Conservation (phyloP, 2,329 filamentous ascomycete species). For the Scopulariopsis brevicaulis region DNA sequence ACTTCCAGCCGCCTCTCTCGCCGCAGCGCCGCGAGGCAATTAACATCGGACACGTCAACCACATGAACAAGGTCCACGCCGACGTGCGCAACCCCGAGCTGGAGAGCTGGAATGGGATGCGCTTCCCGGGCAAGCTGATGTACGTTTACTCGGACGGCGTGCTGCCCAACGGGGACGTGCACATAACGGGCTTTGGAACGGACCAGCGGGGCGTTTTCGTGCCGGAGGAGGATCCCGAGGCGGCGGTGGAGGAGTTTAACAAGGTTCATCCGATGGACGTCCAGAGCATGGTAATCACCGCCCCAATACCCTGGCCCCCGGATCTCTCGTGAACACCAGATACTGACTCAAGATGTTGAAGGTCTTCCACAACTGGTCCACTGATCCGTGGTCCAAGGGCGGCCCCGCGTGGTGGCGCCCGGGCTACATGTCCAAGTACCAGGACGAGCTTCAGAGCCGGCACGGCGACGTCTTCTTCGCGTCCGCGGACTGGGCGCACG, state of each 20-base stretch:
- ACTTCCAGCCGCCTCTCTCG: conserved; percentile 25
- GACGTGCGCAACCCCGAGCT: conserved; percentile 27
- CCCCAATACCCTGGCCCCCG: too few species aligned
- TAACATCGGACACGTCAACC: conserved; percentile 28
- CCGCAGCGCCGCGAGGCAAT: conserved; percentile 22
- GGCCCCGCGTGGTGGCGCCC: conserved; percentile 26
- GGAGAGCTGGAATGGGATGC: conserved; percentile 24
- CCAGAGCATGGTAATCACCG: too few species aligned
- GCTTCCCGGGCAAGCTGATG: too few species aligned
- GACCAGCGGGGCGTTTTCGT: too few species aligned
- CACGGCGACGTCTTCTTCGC: conserved; percentile 34
- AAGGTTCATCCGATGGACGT: too few species aligned
- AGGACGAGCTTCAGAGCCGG: conserved; percentile 24
- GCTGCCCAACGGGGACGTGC: too few species aligned
- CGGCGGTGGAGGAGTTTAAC: too few species aligned
- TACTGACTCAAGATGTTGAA: too few species aligned
- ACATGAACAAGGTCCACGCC: conserved; percentile 31
- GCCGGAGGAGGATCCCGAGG: too few species aligned
- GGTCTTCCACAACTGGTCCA: conserved; percentile 36
- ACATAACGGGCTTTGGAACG: too few species aligned
- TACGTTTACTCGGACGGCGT: too few species aligned
- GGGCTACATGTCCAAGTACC: conserved; percentile 21
- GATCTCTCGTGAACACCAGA: too few species aligned
- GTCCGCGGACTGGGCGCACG: conserved; percentile 34
- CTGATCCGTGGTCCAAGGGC: conserved; percentile 32